Percentiles rank a stretch among this genome's conserved stretches.
Evolutionary conservation across 495 filamentous ascomycete species (phyloP).

Genomic region (Penicillium alfredii): DNA sequence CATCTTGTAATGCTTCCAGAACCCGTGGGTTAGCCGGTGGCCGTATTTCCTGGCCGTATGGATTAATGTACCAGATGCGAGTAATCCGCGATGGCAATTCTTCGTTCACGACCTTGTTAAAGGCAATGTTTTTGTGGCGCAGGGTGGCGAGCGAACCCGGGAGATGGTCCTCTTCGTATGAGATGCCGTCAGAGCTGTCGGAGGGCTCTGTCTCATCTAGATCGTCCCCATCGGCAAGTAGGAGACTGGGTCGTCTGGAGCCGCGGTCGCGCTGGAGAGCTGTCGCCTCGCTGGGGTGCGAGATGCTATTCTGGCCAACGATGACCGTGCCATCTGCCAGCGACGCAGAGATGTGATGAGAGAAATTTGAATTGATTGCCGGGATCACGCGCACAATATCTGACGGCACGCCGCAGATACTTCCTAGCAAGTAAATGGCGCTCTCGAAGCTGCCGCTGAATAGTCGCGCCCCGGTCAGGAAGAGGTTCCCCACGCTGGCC

Average conservation of each 20-base stretch:
- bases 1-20: slow-evolving; percentile 53
- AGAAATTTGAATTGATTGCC: slow-evolving; percentile 89
- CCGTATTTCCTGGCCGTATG: slow-evolving; percentile 86
- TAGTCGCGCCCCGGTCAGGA: slow-evolving; percentile 76
- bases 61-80: slow-evolving; percentile 95
- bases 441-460: slow-evolving; percentile 78
- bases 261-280: slow-evolving; percentile 38
- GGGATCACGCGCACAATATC: slow-evolving; percentile 70
- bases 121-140: slow-evolving; percentile 69
- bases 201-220: slow-evolving; percentile 66
- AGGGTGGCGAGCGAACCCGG: slow-evolving; percentile 78
- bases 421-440: slow-evolving; percentile 74
- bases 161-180: slow-evolving; percentile 75
- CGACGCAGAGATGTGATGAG: slow-evolving; percentile 85
- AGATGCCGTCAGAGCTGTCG: slow-evolving; percentile 33
- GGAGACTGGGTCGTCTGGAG: slow-evolving; percentile 32
- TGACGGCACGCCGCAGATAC: slow-evolving; percentile 71
- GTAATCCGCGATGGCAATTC: slow-evolving; percentile 71
- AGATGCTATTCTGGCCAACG: slow-evolving; percentile 87
- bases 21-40: slow-evolving; percentile 76
- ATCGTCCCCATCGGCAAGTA: slow-evolving; percentile 42
- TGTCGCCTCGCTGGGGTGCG: slow-evolving; percentile 63
- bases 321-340: slow-evolving; percentile 73
- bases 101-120: slow-evolving; percentile 66
- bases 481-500: slow-evolving; percentile 90